Conservation (phyloP, 805 yeast genomes). For the Saccharomycopsis vini region DNA sequence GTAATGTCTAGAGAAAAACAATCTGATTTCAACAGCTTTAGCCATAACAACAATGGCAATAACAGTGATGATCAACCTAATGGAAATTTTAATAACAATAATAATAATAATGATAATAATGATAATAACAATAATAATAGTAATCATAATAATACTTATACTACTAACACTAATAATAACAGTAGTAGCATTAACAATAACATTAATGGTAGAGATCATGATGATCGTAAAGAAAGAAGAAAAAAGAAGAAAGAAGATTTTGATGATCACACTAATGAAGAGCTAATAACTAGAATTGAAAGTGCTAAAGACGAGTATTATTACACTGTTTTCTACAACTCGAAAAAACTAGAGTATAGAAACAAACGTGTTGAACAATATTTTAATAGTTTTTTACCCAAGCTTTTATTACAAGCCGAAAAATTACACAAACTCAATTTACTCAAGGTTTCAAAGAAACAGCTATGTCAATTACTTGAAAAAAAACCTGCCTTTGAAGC, state of each 20-base stretch:
- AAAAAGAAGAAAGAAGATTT: conserved; percentile 18
- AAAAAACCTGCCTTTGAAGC: not conserved
- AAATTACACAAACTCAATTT: too few species aligned
- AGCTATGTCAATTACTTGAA: not conserved
- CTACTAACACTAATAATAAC: conserved; percentile 1
- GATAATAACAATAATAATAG: not conserved
- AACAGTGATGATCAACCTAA: conserved; percentile 6
- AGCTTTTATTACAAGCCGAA: not conserved
- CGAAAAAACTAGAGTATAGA: conserved; percentile 20
- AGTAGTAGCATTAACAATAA: conserved; percentile 2
- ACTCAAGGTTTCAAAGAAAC: too few species aligned
- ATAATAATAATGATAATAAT: not conserved
- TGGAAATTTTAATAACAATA: conserved; percentile 3
- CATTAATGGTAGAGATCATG: not conserved
- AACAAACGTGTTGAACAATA: conserved; percentile 7
- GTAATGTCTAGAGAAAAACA: conserved; percentile 5
- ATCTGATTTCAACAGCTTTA: too few species aligned
- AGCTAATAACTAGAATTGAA: conserved; percentile 19
- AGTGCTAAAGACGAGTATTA: conserved; percentile 22
- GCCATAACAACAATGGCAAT: conserved; percentile 15
- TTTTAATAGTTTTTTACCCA: conserved; percentile 1
- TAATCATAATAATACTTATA: not conserved
- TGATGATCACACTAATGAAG: conserved; percentile 18
- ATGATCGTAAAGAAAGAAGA: conserved; percentile 5
- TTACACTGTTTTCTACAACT: conserved; percentile 18